Base-by-base conservation (phyloP, 371 early-diverging fungal species). In the Mucor saturninus region DNA sequence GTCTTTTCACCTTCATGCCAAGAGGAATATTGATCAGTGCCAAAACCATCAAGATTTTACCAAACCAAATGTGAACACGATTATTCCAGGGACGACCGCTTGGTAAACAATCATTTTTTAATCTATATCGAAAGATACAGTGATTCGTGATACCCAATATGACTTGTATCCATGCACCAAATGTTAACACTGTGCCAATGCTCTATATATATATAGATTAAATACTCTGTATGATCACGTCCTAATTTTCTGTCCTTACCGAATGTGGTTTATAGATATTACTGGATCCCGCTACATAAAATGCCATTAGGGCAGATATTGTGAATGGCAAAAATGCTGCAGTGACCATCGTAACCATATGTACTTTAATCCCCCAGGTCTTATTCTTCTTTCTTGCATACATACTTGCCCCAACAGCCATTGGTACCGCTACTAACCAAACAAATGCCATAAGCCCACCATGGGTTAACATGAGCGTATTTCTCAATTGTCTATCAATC, bases 361-460 rank as follows among this genome's bases (percentile, higher is more conserved):
- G 77, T 13, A 67, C 71, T 54, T 72, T 74, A 6, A 60, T 60
- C 53, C 75, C 72, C 77, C 77, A 74, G 0, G 59, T 26, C 14
- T 56, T 61, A 6, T 69, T 54, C 39, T 64, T 66, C 29, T 69
- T 62, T 50, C 74, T 72, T n/a, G 72, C 77, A 39, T 62, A 70
- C 52, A 72, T 67, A 13, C 68, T 70, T 26, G 66, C 37, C 2
- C 54, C 69, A 2, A 77, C 49, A 8, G 64, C 77, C 1, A 67
- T 10, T 29, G 77, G 77, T 9, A 74, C 74, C n/a, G 66, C 74
- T 5, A 72, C 35, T 14, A 72, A 37, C 75, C 77, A 77, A 13
- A 68, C 75, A 60, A 69, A 67, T 13, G 48, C 53, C 77, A 77
- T 74, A 13, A 77, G 29, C 21, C 45, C 64, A 8, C 67, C 69